Base-by-base conservation (phyloP, 495 filamentous ascomycete species). In the Pseudotulostoma volvatum region DNA sequence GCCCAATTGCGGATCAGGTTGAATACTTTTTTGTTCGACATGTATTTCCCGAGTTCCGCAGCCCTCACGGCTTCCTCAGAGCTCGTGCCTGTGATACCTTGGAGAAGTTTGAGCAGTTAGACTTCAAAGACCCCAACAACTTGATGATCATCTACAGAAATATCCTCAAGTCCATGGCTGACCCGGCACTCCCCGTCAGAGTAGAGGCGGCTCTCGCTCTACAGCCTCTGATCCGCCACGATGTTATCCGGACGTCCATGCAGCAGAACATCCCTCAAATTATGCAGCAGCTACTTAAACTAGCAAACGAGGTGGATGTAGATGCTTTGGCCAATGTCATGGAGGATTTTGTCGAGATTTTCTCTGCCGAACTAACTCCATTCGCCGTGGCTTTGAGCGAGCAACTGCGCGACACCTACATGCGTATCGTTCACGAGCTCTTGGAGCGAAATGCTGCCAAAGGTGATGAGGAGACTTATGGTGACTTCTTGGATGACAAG, bases 311-410 rank as follows among this genome's bases (percentile, higher is more conserved):
- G 59, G 85, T 85, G 33, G 86, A 93, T 47, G 87, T 94, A 36
- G 86, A 94, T 57, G 84, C 86, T 13, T 59, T 94, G 14, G 84
- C 86, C n/a, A 93, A 93, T 47, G 86, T 94, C n/a, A 94, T 94
- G 90, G 90, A 97, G 55, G 92, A 97, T 49, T 96, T 96, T 54
- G 90, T 97, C 36, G 90, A 97, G 56, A 90, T 96, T 0, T 97
- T 97, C 57, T 87, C 90, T 13, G 64, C 82, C 2, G 92, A 97
- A 53, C 69, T 97, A 37, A 97, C 90, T 1, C 90, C 90, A 5
- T 97, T 97, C 52, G 90, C 90, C n/a, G 92, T 96, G 11, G 88
- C 92, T 4, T 67, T 97, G 31, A 93, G 84, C 49, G 86, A 97
- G 64, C 90, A 97, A 57, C 68, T 97, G 15, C 79, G 88, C 18